These are phyloP conservation scores for Pelargonium myrrhifolium DNA, from an alignment of 441 rosid species.

Conservation along the genomic window DNA sequence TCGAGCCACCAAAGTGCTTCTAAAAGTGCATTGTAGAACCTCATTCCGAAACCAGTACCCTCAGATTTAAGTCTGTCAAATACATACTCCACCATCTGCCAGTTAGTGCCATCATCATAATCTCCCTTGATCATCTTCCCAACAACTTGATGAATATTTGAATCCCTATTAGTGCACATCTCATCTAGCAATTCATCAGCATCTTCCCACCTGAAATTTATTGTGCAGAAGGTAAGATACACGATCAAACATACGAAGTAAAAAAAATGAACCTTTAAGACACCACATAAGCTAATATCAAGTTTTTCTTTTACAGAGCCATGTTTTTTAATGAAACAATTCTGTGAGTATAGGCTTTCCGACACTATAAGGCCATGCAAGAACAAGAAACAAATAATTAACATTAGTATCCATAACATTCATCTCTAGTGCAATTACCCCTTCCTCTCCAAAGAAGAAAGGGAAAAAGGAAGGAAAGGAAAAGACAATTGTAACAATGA, in stretches of 20 bases:
- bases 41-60: constrained; percentile 78
- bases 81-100: constrained; percentile 93
- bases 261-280: neutral
- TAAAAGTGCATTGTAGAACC: constrained; percentile 82
- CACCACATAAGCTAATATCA: too few relatives aligned
- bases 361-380: too few relatives aligned
- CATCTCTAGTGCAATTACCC: too few relatives aligned
- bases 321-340: too few relatives aligned
- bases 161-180: constrained; percentile 62
- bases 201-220: constrained; percentile 61
- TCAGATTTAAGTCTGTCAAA: constrained; percentile 81
- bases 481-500: too few relatives aligned
- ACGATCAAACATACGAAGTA: neutral
- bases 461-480: too few relatives aligned
- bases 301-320: too few relatives aligned
- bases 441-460: too few relatives aligned
- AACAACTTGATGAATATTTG: constrained; percentile 80
- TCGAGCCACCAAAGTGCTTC: constrained; percentile 98
- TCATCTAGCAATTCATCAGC: constrained; percentile 69
- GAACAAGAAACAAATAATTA: too few relatives aligned
- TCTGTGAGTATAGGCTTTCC: too few relatives aligned
- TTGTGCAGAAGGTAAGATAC: neutral
- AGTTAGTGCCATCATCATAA: constrained; percentile 70
- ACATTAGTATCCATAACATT: too few relatives aligned
- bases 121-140: constrained; percentile 93